Base-by-base conservation (phyloP, 2,329 filamentous ascomycete genomes). In the Sporothrix globosa region DNA sequence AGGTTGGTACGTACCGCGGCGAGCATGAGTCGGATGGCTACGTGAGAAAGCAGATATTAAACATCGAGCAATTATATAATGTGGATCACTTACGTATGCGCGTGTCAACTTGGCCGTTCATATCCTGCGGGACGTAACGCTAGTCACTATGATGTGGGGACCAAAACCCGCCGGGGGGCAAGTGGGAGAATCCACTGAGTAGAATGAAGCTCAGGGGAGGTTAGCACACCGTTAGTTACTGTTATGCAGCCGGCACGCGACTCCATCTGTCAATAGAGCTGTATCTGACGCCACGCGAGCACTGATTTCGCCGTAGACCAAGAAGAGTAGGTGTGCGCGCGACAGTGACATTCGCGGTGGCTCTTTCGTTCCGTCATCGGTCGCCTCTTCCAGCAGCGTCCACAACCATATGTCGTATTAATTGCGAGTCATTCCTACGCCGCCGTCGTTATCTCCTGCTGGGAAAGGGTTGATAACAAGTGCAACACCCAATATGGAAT, bases 11-110 rank as follows among this genome's bases (percentile, higher is more conserved):
- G 41, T 30, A 39, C 34, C 34, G 34, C 9, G 27, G 27, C 27
- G 27, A 30, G 27, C 27, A 30, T 30, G 27, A 30, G 27, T 30
- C 27, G 41, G 41, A 44, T 44, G 41, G 41, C 34, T 34, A 9
- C 41, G 9, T 2, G 30, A 41, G 9, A 34, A 58, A 21, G 9
- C 19, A 27, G 58, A 21, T 46, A 46, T 63, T 63, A 19, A 63
- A 46, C 39, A 21, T 6, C n/a, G 39, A 44, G 34, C 4, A 52
- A 69, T 27, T 41, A 69, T 48, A 34, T 13, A 13, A 14, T 53
- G 68, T 69, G 68, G 68, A 56, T 34, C 68, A 69, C 68, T 66
- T 69, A 69, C 68, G 68, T 66, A 69, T 69, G 68, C 68, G 13
- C 11, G 11, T 21, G 52, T 54, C 52, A 34, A 14, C n/a, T 7